Conservation (phyloP, 2,329 filamentous ascomycete genomes). For the Emydomyces testavorans region DNA sequence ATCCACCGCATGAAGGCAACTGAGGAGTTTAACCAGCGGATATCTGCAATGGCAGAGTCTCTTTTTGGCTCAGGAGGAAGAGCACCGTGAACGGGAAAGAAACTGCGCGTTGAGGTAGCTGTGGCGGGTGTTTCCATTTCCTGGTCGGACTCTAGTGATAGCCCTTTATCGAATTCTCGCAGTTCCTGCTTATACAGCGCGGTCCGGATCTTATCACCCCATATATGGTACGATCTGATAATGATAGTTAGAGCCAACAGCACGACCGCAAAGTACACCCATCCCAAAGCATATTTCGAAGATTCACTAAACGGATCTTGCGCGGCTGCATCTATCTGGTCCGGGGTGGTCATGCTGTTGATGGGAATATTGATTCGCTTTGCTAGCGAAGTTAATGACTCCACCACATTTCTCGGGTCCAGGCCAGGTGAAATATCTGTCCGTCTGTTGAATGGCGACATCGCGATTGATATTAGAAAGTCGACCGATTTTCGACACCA, state of each 20-base stretch:
- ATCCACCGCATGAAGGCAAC: constrained; percentile 77
- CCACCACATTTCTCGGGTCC: neutral
- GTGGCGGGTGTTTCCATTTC: constrained; percentile 49
- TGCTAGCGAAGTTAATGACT: constrained; percentile 23
- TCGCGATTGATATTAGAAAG: neutral
- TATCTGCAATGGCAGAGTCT: constrained; percentile 62
- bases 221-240: constrained; percentile 72
- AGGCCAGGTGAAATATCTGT: neutral
- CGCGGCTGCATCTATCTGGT: constrained; percentile 45
- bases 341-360: constrained; percentile 45
- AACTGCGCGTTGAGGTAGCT: constrained; percentile 54
- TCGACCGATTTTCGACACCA: neutral
- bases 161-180: constrained; percentile 43
- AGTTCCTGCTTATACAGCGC: constrained; percentile 78
- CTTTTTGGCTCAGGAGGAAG: constrained; percentile 48
- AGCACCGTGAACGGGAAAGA: constrained; percentile 58
- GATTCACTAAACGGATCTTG: constrained; percentile 69
- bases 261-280: constrained; percentile 75
- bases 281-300: constrained; percentile 75
- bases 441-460: constrained; percentile 3
- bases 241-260: constrained; percentile 56
- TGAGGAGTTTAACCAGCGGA: constrained; percentile 62
- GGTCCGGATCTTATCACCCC: constrained; percentile 85
- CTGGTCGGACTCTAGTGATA: constrained; percentile 48
- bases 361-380: constrained; percentile 47